Evolutionary conservation across 345 rosid species (phyloP).

Genomic region (Gossypium ekmanianum): DNA sequence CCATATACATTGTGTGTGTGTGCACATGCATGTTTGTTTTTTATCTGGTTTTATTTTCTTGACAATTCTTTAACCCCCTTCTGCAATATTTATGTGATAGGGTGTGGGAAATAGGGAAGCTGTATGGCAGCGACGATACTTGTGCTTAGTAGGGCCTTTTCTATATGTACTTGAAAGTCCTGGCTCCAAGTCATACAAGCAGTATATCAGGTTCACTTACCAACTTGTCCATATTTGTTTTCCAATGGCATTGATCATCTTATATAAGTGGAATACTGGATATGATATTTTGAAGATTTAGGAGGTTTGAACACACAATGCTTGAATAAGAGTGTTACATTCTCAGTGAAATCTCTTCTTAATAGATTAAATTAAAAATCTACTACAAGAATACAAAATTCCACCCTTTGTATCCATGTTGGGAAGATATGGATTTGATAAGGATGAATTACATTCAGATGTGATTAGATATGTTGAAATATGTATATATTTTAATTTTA

Average conservation of each 20-base stretch:
- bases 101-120: constrained; percentile 89
- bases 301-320: neutral
- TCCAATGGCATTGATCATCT: neutral
- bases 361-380: neutral
- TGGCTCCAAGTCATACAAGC: constrained; percentile 69
- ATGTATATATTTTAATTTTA: too few species aligned
- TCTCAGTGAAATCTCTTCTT: neutral
- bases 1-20: neutral
- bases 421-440: neutral
- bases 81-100: constrained; percentile 37
- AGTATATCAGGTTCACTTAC: constrained; percentile 63
- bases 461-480: neutral
- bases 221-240: constrained; percentile 22
- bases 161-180: constrained; percentile 76
- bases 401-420: neutral
- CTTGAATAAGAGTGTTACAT: neutral
- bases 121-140: constrained; percentile 78
- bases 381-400: neutral
- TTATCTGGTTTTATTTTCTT: constrained; percentile 6
- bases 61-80: neutral
- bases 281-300: neutral
- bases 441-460: neutral
- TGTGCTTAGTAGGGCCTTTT: constrained; percentile 85
- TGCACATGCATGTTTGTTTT: neutral
- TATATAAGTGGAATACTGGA: neutral